Evolutionary conservation across 768 basidiomycete genomes (phyloP), one percentile per base, ranked within the genome.

Genomic region (Calocera cornea): DNA sequence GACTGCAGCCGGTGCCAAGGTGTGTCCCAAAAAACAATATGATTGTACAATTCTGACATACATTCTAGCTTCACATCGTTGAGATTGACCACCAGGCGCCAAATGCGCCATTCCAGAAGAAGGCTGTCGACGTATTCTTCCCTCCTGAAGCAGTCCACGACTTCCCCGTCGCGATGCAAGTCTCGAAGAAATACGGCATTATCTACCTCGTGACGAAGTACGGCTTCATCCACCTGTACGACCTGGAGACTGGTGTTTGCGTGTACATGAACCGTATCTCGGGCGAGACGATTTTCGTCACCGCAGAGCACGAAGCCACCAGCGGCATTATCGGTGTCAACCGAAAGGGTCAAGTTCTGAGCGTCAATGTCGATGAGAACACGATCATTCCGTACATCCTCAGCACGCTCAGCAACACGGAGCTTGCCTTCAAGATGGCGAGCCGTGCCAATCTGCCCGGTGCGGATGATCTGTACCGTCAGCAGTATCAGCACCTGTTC

Each of bases 221-320:
- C 76, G 97, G 97, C 44, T 99, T 99, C 80, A 98, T 99, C 74
- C 97, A 98, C 77, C 84, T 99, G 16, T 99, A 99, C 78, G 97
- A 99, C 78, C 86, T 98, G 70, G 97, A 99, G 78, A 85, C 93
- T 10, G 97, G 95, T 67, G 88, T 92, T 49, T 98, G 97, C 79
- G 86, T 99, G 68, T 99, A 98, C 82, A 99, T 99, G 97, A 99
- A 99, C 83, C 90, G 97, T 71, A 99, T 99, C 76, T 94, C 92
- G 47, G 95, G 97, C 36, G 97, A 99, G 80, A 98, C 97, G 36
- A 98, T 99, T 76, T 99, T 99, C 76, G 94, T 97, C 50, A 97
- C 97, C 14, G 92, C 95, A 36, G 95, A 97, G 74, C 93, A 97
- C 74, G 95, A 97, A 76, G 84, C 87, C 19, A 87, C 88, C 1